These are phyloP conservation scores for Aureobasidium leucospermi DNA, from an alignment of 2,329 filamentous ascomycete genomes.

Conservation along the genomic window DNA sequence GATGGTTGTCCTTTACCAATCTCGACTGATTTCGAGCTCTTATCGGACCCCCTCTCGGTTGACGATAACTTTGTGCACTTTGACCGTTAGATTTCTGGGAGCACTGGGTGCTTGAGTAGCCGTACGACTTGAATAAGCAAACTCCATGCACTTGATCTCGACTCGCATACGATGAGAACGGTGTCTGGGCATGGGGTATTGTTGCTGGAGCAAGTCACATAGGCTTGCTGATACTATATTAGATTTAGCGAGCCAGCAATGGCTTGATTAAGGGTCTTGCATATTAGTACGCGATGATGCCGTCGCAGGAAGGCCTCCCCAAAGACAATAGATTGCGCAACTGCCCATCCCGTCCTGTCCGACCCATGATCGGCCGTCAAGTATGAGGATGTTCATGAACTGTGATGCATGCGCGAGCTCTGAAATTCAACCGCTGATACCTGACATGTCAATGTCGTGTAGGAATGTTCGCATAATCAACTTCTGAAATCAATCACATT, in stretches of 20 bases:
- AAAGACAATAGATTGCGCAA: not conserved
- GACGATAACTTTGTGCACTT: too few relatives aligned
- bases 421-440: not conserved
- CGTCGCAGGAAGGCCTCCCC: not conserved
- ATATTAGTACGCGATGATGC: not conserved
- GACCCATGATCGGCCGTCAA: not conserved
- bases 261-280: not conserved
- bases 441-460: not conserved
- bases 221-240: not conserved
- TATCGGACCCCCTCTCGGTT: too few relatives aligned
- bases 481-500: too few relatives aligned
- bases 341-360: not conserved
- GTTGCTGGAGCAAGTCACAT: not conserved
- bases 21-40: too few relatives aligned
- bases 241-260: not conserved
- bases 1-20: too few relatives aligned
- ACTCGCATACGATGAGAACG: too few relatives aligned
- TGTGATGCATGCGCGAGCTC: not conserved
- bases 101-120: too few relatives aligned
- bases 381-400: not conserved
- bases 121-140: too few relatives aligned
- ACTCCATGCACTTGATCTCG: too few relatives aligned
- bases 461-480: too few relatives aligned
- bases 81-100: too few relatives aligned
- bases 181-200: too few relatives aligned